These are phyloP conservation scores for Ophiostoma quercus DNA, from an alignment of 2,329 filamentous ascomycete genomes.

Conservation along the genomic window DNA sequence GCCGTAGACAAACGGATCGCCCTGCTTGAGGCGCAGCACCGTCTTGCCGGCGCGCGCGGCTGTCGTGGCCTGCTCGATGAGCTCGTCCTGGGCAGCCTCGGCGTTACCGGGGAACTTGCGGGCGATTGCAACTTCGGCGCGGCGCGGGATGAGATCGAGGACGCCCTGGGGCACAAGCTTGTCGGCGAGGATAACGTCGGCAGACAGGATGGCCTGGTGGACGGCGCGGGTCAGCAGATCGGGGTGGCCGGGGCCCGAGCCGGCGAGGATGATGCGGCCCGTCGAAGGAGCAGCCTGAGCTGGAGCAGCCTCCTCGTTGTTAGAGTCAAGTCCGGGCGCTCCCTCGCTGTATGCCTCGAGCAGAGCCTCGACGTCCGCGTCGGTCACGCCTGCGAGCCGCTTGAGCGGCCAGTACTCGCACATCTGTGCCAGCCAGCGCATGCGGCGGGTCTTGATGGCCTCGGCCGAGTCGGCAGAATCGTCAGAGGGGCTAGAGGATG, in stretches of 20 bases:
- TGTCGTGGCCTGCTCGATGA: conserved; percentile 70
- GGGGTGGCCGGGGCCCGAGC: conserved; percentile 87
- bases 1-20: conserved; percentile 94
- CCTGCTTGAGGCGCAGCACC: conserved; percentile 89
- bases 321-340: conserved; percentile 18
- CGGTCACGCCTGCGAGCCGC: conserved; percentile 70
- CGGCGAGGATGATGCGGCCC: conserved; percentile 80
- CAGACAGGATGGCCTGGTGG: conserved; percentile 66
- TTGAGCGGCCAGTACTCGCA: conserved; percentile 98
- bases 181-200: conserved; percentile 77
- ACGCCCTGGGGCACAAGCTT: conserved; percentile 82
- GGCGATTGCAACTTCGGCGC: conserved; percentile 84
- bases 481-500: conserved; percentile 59
- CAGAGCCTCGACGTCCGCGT: conserved; percentile 71
- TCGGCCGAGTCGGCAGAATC: conserved; percentile 4
- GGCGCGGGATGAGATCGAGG: conserved; percentile 81
- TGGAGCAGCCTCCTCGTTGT: not conserved
- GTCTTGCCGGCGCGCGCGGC: conserved; percentile 62
- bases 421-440: conserved; percentile 90
- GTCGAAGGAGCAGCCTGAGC: conserved; percentile 4
- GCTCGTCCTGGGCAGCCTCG: conserved; percentile 85
- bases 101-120: conserved; percentile 98
- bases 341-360: conserved; percentile 61
- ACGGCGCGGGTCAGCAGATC: conserved; percentile 83
- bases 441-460: conserved; percentile 67